These are phyloP conservation scores for Exophiala sideris DNA, from an alignment of 2,329 filamentous ascomycete genomes.

Conservation along the genomic window DNA sequence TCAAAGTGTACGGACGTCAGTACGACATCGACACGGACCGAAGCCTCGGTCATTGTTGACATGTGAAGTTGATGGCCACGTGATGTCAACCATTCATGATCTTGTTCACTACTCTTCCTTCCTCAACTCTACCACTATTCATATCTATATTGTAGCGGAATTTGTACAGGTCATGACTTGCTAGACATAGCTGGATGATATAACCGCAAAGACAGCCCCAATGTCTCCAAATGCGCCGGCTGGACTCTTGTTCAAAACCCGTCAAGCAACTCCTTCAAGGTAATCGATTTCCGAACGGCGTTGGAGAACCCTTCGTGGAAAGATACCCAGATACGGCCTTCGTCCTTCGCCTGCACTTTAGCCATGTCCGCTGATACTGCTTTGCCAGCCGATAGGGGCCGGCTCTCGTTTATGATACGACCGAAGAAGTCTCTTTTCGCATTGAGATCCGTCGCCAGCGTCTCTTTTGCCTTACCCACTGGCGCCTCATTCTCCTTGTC, in stretches of 20 bases:
- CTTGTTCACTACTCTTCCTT: no score
- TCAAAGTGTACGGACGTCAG: no score
- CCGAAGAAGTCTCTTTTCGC: slow-evolving; percentile 86
- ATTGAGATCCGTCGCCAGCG: slow-evolving; percentile 29
- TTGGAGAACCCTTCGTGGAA: slow-evolving; percentile 91
- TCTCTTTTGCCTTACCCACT: slow-evolving; percentile 33
- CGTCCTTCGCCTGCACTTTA: slow-evolving; percentile 36
- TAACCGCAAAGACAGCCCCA: no score
- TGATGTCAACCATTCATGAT: no score
- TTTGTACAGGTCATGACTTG: not conserved
- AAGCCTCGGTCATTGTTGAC: no score
- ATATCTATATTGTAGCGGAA: no score
- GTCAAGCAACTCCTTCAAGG: slow-evolving; percentile 70
- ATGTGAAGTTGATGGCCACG: no score
- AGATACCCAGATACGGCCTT: slow-evolving; percentile 74
- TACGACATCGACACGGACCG: no score
- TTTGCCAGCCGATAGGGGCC: slow-evolving; percentile 27
- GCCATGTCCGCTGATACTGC: slow-evolving; percentile 29
- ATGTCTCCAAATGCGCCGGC: no score
- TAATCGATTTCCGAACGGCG: slow-evolving; percentile 84
- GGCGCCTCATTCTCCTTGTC: slow-evolving; percentile 33
- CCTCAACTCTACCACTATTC: no score
- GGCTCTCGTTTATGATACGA: slow-evolving; percentile 54
- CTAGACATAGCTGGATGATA: not conserved
- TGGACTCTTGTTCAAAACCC: slow-evolving; percentile 31